Evolutionary conservation across 805 yeast species (phyloP), one percentile per base, ranked within the genome.

Genomic region (Saccharomycopsis fodiens): DNA sequence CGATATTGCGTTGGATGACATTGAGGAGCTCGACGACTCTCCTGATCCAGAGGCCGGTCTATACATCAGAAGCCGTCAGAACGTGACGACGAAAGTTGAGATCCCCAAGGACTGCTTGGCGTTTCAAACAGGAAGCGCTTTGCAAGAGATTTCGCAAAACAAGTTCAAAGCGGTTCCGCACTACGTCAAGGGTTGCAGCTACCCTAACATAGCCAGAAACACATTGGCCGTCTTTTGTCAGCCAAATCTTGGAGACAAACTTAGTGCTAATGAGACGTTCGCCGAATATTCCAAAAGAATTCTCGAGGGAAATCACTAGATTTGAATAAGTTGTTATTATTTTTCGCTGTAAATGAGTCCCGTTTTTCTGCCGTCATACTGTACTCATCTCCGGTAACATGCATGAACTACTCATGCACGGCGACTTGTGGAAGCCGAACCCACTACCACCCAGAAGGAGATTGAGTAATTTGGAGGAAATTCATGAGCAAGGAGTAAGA

Each of bases 221-320:
- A 76, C 83, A 0, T 59, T 77, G 48, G 82, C 84, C 1, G 78
- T 78, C 5, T 78, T 78, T 53, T 73, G 79, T 54, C 83, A 78
- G 59, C 84, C 82, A 1, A 68, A 72, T 35, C 58, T 78, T 42
- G 70, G 73, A 35, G 79, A 69, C 45, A 55, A 40, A 55, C 73
- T 78, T 12, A 74, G 72, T 45, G 59, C 55, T 0, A 55, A 39
- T 3, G 73, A 72, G 55, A 67, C 66, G 35, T 78, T 78, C 61
- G 80, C 79, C 10, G 58, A 64, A 45, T 78, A 61, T 54, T 62
- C 81, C 2, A 59, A 58, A 37, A 55, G 73, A 29, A 68, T 76
- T 1, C 51, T 77, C 22, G 42, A 40, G 13, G 55, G 38, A 4
- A 70, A 72, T 55, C 76, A 73, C 53, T 66, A 53, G 54, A n/a